A percentile compares a stretch with the other conserved stretches of the same genome.
phyloP scores from a whole-genome alignment of 805 yeast genomes.

The Nakazawaea laoshanensis region DNA sequence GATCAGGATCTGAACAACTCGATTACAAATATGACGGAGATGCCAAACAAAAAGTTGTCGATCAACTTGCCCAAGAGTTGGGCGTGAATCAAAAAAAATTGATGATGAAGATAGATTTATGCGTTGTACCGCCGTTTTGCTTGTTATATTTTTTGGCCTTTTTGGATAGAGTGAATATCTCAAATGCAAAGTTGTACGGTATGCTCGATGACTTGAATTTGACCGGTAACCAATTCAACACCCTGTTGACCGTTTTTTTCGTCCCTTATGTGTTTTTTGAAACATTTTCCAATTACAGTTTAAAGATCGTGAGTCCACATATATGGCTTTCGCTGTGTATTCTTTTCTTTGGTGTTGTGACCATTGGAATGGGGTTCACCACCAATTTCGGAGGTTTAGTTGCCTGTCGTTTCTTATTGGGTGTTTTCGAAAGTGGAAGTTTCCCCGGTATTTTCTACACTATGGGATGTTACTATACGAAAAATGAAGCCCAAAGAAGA shows the following conservation, averaged over 20 bases:
- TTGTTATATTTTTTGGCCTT: slow-evolving; percentile 68
- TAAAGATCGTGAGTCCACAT: slow-evolving; percentile 56
- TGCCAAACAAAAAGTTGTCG: slow-evolving; percentile 14
- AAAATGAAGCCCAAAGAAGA: slow-evolving; percentile 59
- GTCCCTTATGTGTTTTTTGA: slow-evolving; percentile 64
- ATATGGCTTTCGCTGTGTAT: slow-evolving; percentile 54
- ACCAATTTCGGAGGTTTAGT: slow-evolving; percentile 49
- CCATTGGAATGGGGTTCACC: slow-evolving; percentile 60
- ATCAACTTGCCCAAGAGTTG: slow-evolving; percentile 29
- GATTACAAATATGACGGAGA: slow-evolving; percentile 2
- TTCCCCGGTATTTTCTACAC: slow-evolving; percentile 73
- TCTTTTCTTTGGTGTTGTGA: slow-evolving; percentile 52
- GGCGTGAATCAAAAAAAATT: slow-evolving; percentile 47
- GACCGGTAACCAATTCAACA: slow-evolving; percentile 51
- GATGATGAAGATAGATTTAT: slow-evolving; percentile 57
- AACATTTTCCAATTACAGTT: slow-evolving; percentile 51
- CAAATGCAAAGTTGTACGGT: slow-evolving; percentile 74
- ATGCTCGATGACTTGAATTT: slow-evolving; percentile 47
- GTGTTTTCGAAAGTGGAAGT: slow-evolving; percentile 62
- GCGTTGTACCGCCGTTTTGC: slow-evolving; percentile 73
- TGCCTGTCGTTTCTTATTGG: slow-evolving; percentile 57
- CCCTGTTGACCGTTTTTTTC: slow-evolving; percentile 61
- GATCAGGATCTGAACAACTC: too few species aligned
- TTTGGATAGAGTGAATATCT: slow-evolving; percentile 73
- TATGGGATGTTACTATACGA: slow-evolving; percentile 55